phyloP scores from a whole-genome alignment of 331 rosid genomes.

The Erythrophleum ivorense region DNA sequence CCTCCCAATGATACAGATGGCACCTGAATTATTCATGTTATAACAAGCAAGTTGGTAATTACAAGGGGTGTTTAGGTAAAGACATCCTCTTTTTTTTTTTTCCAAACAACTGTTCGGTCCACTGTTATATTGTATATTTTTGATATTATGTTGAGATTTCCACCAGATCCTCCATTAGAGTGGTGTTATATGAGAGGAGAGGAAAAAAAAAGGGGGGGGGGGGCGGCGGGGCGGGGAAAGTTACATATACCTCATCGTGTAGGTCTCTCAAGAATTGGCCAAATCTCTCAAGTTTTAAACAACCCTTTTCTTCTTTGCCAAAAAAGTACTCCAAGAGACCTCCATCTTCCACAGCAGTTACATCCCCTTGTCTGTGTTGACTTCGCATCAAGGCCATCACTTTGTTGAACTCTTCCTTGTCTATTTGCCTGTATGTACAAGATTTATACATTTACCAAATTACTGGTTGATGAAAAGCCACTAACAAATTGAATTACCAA shows the following conservation, averaged over 20 bases:
- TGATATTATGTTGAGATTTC: too few relatives aligned
- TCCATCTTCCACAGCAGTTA: slow-evolving; percentile 59
- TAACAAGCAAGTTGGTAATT: not conserved
- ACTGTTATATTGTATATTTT: not conserved
- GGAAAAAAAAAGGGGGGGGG: too few relatives aligned
- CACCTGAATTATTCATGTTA: slow-evolving; percentile 10
- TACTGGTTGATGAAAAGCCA: not conserved
- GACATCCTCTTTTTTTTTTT: not conserved
- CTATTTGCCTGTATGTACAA: slow-evolving; percentile 59
- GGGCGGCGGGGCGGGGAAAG: too few relatives aligned
- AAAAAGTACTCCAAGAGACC: slow-evolving; percentile 73
- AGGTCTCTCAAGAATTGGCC: slow-evolving; percentile 69
- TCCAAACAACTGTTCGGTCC: not conserved
- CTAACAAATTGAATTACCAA: too few relatives aligned
- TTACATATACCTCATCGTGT: slow-evolving; percentile 67
- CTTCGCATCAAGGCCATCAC: slow-evolving; percentile 79
- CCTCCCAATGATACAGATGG: not conserved
- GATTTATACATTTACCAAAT: not conserved
- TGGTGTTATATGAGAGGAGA: too few relatives aligned
- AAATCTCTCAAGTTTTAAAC: slow-evolving; percentile 65
- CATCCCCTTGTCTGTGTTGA: slow-evolving; percentile 63
- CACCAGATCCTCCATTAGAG: too few relatives aligned
- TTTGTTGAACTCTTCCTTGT: slow-evolving; percentile 69
- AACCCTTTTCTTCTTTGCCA: slow-evolving; percentile 64
- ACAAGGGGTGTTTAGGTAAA: not conserved